Base-by-base conservation (phyloP, 2,329 filamentous ascomycete species). In the Penicillium sp. region DNA sequence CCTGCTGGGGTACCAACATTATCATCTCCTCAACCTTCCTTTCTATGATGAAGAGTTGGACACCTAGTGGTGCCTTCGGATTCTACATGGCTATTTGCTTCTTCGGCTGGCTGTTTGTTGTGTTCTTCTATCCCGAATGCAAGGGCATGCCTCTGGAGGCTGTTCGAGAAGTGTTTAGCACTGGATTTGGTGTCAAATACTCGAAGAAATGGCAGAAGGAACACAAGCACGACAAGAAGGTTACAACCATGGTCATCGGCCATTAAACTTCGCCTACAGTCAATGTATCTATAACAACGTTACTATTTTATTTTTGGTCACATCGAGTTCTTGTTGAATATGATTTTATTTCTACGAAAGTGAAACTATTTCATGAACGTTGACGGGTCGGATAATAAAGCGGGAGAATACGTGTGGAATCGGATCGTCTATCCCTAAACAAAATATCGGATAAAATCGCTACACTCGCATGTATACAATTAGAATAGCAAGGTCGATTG, bases 61-160 rank as follows among this genome's bases (percentile, higher is more conserved):
- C 78, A 0, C 77, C 78, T 0, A 75, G 69, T 6, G 78, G 79
- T 1, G 74, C 78, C 0, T 81, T 81, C 52, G 78, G 76, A 3
- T 81, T 81, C 60, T 81, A 81, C 50, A 73, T 77, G 1, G 75
- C 68, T 0, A 77, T 81, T 21, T 81, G 77, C 56, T 71, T 77
- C 49, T 56, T 78, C 30, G 78, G 78, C 6, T 78, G 73, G 68
- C 34, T 79, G 4, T 69, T 76, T 49, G 72, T 81, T 20, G 72
- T 75, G 46, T 76, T 80, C 66, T 80, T 69, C 57, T 83, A 81
- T 57, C 80, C 80, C 0, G 78, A 83, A 54, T 79, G 80, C 2
- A 80, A 81, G 56, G 79, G 80, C 9, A 77, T 83, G 73, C 76
- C 79, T 15, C 67, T 83, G 3, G 81, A 84, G 59, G 78, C 79